Base-by-base conservation (phyloP, 768 basidiomycete genomes). In the Boletellus sp. region DNA sequence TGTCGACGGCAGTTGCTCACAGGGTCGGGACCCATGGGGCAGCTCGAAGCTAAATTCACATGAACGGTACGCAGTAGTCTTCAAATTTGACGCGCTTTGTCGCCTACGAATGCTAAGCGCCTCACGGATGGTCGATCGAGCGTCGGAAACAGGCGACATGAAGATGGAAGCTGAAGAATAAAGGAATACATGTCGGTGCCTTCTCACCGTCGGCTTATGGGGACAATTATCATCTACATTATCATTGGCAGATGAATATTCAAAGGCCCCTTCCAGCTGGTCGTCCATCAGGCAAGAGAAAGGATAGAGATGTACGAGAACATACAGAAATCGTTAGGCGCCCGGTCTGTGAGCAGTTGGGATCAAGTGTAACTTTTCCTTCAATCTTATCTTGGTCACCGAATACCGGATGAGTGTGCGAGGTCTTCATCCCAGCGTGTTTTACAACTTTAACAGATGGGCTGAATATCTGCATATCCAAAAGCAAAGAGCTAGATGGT, bases 191-290 rank as follows among this genome's bases (percentile, higher is more conserved):
- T 80, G 76, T 61, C 70, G 74, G 39, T 55, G 47, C 28, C 51
- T 61, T 33, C 33, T 65, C 63, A 54, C 54, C 54, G 45, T 46
- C 53, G 60, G 42, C 51, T 54, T 36, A 41, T 59, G 55, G 54
- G 17, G 54, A 52, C 39, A 53, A 22, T 61, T 62, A 23, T 63
- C 52, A 10, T 54, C 52, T 10, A 39, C 32, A 12, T 59, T 59
- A 51, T 50, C 47, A 13, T 55, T 55, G 31, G 66, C 53, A 22
- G 70, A 68, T 26, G 62, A 50, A 46, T 79, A 81, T 17, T 72
- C 67, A 59, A 88, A 83, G 10, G 72, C 63, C 6, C 85, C 85
- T 69, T 86, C 83, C 43, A 88, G 67, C 85, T 88, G 52, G 5
- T 8, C 39, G 12, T 44, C 31, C 10, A 26, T 61, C 24, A 53